Evolutionary conservation across 2,329 filamentous ascomycete genomes (phyloP).

Genomic region (Sporothrix inflata): DNA sequence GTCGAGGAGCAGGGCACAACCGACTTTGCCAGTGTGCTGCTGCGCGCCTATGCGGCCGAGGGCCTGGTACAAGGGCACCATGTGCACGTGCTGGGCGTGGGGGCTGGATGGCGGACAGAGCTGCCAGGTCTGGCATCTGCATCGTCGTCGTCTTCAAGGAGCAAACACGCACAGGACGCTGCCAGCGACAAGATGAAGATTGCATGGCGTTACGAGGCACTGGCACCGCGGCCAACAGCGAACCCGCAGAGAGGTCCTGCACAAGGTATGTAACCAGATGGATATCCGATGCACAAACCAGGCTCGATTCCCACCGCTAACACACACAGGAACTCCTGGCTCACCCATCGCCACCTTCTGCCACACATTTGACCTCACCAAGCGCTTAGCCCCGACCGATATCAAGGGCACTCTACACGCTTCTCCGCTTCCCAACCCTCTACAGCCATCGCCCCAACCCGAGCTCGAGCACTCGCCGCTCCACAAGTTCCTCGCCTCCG

Average conservation of each 20-base stretch:
- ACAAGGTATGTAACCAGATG: not conserved
- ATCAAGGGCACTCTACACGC: slow-evolving; percentile 56
- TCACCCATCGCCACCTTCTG: slow-evolving; percentile 55
- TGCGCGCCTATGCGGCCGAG: slow-evolving; percentile 90
- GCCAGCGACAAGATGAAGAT: slow-evolving; percentile 89
- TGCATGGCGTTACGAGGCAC: slow-evolving; percentile 91
- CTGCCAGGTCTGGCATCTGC: slow-evolving; percentile 69
- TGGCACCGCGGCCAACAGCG: slow-evolving; percentile 48
- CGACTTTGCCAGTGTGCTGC: slow-evolving; percentile 82
- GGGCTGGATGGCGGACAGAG: slow-evolving; percentile 79
- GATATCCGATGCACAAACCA: not conserved
- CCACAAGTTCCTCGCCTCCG: slow-evolving; percentile 61
- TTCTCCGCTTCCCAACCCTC: slow-evolving; percentile 55
- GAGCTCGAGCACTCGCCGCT: slow-evolving; percentile 57
- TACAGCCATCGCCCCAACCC: slow-evolving; percentile 33
- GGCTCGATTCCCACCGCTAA: not conserved
- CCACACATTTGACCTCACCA: slow-evolving; percentile 72
- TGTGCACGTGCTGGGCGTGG: slow-evolving; percentile 81
- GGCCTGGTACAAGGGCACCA: slow-evolving; percentile 89
- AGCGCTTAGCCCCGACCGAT: slow-evolving; percentile 58
- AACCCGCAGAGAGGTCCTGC: not conserved
- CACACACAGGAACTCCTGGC: not conserved
- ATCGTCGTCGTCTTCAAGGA: slow-evolving; percentile 45
- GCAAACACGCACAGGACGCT: slow-evolving; percentile 43
- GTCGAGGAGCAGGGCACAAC: slow-evolving; percentile 91